Conservation (phyloP, 2,329 filamentous ascomycete genomes). For the Esteya vermicola region DNA sequence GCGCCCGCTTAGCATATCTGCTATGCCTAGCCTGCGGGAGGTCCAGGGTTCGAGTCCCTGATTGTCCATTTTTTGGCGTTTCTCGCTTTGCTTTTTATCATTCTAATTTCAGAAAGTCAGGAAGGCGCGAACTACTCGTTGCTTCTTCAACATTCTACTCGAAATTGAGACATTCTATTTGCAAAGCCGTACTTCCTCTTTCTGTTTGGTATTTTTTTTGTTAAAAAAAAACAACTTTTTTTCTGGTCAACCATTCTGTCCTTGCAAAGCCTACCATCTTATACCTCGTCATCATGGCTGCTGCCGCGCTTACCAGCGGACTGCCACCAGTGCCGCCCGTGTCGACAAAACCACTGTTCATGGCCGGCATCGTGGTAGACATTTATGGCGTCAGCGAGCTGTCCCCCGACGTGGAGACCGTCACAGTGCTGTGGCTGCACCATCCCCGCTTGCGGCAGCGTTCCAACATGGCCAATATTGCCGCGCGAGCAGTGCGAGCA, state of each 20-base stretch:
- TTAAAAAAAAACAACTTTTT: no score
- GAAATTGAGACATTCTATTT: no score
- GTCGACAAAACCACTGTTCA: conserved; percentile 52
- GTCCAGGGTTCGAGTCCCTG: conserved; percentile 9
- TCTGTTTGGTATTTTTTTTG: no score
- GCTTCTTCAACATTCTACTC: no score
- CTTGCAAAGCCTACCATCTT: no score
- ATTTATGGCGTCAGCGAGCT: conserved; percentile 73
- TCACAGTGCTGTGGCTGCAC: conserved; percentile 83
- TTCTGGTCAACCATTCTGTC: neutral
- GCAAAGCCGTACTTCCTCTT: no score
- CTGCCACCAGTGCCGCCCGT: conserved; percentile 30
- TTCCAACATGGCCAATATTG: conserved; percentile 62
- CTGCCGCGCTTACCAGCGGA: conserved; percentile 6
- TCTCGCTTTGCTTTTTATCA: neutral
- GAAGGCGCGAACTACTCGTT: no score
- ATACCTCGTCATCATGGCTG: conserved; percentile 3
- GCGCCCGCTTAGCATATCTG: conserved; percentile 7
- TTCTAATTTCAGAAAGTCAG: no score
- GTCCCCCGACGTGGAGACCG: conserved; percentile 26
- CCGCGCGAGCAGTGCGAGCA: conserved; percentile 39
- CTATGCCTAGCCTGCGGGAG: conserved; percentile 8
- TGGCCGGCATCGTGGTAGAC: conserved; percentile 66
- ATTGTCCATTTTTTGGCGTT: conserved; percentile 5
- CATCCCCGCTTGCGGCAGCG: conserved; percentile 63